Evolutionary conservation across 2,329 filamentous ascomycete species (phyloP), one percentile per base, ranked within the genome.

Genomic region (Didymosphaeria variabile): DNA sequence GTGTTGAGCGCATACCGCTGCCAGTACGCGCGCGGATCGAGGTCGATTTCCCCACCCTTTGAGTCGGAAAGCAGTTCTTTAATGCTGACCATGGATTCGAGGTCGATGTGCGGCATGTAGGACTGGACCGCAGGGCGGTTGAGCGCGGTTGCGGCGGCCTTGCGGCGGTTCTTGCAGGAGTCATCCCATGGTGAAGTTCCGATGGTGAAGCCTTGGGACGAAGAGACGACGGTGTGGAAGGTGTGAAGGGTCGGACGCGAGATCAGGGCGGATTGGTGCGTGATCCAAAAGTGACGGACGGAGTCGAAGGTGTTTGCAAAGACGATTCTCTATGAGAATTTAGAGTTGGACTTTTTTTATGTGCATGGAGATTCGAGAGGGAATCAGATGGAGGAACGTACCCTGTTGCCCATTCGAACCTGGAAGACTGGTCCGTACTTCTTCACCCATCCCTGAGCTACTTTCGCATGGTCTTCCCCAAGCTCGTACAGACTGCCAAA

Each of bases 111-210:
- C 0, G 91, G 91, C 87, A 93, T 91, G 75, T 94, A 94, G 0
- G 88, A 89, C 70, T 92, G 90, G 1, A 91, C 87, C 0, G 91
- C 88, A 0, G 91, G 91, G 0, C 90, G 85, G 74, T 94, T 94
- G 23, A 94, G 83, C 0, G 92, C 91, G 0, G 91, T 93, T 4
- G 90, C 91, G 1, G 91, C 91, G 0, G 90, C 91, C 80, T 93
- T 94, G 64, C 92, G 87, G 10, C 91, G 86, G 26, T 84, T 82
- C 77, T 94, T 94, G 79, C 90, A 92, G 2, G 88, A 92, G 54
- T 93, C 91, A 63, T 94, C 91, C 90, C 91, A 95, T 0, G 92
- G 91, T 0, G 91, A 93, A 0, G 91, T 93, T 1, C 92, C 92
- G 62, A 95, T 93, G 0, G 84, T 86, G 72, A 86, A 86, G 0